A percentile compares a stretch with the other conserved stretches of the same genome.
phyloP scores from a whole-genome alignment of 176 grass and related monocot genomes.

The Musa itinerans region DNA sequence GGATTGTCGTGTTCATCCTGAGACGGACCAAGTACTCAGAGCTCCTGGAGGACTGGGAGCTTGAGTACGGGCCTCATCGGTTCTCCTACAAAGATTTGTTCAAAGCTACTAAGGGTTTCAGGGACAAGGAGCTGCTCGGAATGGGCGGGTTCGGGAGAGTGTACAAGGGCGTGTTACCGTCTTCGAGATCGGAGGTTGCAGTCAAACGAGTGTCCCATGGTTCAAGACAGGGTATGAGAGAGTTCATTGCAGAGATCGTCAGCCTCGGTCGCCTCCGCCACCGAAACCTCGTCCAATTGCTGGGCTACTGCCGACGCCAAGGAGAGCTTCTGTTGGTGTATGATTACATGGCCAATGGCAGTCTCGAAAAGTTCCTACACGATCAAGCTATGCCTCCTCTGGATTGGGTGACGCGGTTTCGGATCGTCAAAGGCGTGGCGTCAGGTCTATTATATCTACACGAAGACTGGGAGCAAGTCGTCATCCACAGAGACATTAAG shows the following conservation, averaged over 20 bases:
- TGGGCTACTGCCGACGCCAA: conserved; percentile 31
- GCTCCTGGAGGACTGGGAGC: conserved; percentile 34
- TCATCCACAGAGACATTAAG: conserved; percentile 15
- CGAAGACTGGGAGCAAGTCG: conserved; percentile 19
- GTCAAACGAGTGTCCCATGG: conserved; percentile 35
- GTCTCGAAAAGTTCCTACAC: conserved; percentile 23
- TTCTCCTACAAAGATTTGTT: conserved; percentile 25
- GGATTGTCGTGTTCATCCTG: not conserved
- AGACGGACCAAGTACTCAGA: conserved; percentile 15
- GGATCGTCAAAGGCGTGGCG: conserved; percentile 22
- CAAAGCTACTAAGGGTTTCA: conserved; percentile 20
- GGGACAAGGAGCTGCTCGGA: conserved; percentile 17
- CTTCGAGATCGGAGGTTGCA: conserved; percentile 19
- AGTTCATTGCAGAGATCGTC: conserved; percentile 22
- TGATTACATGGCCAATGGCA: conserved; percentile 30
- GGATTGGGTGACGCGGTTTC: conserved; percentile 16
- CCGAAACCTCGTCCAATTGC: conserved; percentile 26
- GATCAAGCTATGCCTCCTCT: not conserved
- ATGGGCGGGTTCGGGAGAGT: conserved; percentile 32
- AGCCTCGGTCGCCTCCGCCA: conserved; percentile 25
- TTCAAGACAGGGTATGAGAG: conserved; percentile 35
- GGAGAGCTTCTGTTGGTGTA: conserved; percentile 29
- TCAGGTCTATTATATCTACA: conserved; percentile 25
- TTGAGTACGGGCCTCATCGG: conserved; percentile 23
- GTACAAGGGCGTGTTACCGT: conserved; percentile 16